phyloP scores from a whole-genome alignment of 1,284 basidiomycete species.

The Trametes versicolor region DNA sequence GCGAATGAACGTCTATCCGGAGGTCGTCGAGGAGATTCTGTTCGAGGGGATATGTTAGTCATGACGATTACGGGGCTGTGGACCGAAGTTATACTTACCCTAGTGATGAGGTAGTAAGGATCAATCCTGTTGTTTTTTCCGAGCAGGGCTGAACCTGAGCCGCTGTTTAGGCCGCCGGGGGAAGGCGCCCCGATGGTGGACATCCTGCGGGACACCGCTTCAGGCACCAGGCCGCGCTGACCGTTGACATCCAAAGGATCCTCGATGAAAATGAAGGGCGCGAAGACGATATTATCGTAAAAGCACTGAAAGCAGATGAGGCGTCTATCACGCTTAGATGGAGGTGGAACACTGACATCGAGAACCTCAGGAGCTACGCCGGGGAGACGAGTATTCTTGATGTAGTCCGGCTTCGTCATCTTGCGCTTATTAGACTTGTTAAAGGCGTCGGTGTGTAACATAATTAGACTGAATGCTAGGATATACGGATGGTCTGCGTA shows the following conservation, averaged over 20 bases:
- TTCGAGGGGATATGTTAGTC: constrained; percentile 18
- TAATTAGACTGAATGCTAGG: constrained; percentile 97
- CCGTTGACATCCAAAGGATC: constrained; percentile 81
- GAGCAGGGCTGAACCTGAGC: constrained; percentile 51
- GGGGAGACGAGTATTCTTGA: constrained; percentile 91
- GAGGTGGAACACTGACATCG: constrained; percentile 64
- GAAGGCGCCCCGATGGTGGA: constrained; percentile 52
- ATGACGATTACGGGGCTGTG: constrained; percentile 1
- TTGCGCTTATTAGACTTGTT: constrained; percentile 98
- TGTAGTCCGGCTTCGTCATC: constrained; percentile 95
- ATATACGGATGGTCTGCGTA: constrained; percentile 92
- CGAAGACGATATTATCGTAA: constrained; percentile 96
- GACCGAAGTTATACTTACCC: constrained; percentile 63
- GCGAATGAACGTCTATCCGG: constrained; percentile 75
- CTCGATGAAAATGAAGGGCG: constrained; percentile 96
- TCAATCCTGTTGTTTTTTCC: constrained; percentile 81
- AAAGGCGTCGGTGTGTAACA: constrained; percentile 98
- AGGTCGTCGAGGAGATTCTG: constrained; percentile 80
- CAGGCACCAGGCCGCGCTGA: constrained; percentile 56
- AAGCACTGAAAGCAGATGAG: constrained; percentile 71
- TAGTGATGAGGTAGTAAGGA: constrained; percentile 90
- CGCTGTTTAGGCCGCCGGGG: constrained; percentile 41
- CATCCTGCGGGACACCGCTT: constrained; percentile 54
- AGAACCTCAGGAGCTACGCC: constrained; percentile 87
- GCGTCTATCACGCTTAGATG: constrained; percentile 14